A percentile compares a stretch with the other conserved stretches of the same genome.
Conservation (phyloP, 495 filamentous ascomycete species). For the Clohesyomyces aquaticus region DNA sequence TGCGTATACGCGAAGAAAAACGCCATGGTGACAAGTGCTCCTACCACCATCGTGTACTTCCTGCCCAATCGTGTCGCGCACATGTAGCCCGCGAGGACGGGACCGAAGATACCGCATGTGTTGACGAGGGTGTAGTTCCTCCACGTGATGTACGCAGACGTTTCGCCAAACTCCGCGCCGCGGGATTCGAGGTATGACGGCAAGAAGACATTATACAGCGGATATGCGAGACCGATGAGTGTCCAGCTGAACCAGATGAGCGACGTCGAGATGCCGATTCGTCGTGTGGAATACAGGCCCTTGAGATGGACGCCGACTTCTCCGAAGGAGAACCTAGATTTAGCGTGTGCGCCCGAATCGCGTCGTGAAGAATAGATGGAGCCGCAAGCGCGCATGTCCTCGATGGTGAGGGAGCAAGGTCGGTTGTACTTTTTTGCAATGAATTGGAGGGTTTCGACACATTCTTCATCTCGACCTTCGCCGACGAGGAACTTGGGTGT, state of each 20-base stretch:
- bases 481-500: conserved; percentile 74
- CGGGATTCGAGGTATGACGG: conserved; percentile 55
- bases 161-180: conserved; percentile 53
- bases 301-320: conserved; percentile 55
- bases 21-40: conserved; percentile 52
- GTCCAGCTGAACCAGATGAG: conserved; percentile 73
- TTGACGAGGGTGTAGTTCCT: conserved; percentile 73
- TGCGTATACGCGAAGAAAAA: conserved; percentile 75
- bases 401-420: conserved; percentile 64
- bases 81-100: conserved; percentile 67
- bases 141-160: conserved; percentile 62
- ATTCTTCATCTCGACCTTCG: conserved; percentile 64
- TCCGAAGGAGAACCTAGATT: conserved; percentile 52
- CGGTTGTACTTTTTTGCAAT: conserved; percentile 68
- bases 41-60: conserved; percentile 62
- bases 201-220: conserved; percentile 54
- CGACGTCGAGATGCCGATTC: conserved; percentile 62
- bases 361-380: conserved; percentile 46
- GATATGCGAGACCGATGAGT: conserved; percentile 71
- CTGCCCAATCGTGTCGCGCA: conserved; percentile 58
- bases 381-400: conserved; percentile 60
- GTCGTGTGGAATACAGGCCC: conserved; percentile 65
- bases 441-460: conserved; percentile 61
- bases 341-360: conserved; percentile 7
- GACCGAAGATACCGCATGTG: conserved; percentile 65